Base-by-base conservation (phyloP, 257 asterid species). In the Ilex aquifolium region DNA sequence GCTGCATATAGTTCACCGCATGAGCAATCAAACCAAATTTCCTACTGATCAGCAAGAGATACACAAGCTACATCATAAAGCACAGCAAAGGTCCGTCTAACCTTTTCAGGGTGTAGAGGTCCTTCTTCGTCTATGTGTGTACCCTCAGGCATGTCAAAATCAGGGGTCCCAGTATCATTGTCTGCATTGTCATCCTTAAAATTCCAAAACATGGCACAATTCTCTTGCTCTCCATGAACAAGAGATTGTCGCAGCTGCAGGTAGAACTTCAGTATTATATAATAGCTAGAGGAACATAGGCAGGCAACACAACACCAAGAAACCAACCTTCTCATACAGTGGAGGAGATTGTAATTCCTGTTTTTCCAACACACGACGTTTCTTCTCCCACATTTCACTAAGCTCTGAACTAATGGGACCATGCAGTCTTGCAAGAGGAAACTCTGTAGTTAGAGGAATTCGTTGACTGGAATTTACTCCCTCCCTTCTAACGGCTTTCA, bases 221-320 rank as follows among this genome's bases (percentile, higher is more conserved):
- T 72, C 58, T 63, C 67, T 42, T 36, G 71, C 80, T 76, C 80
- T 65, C 76, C 78, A 6, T 30, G 65, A 68, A 76, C 68, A 44
- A 92, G 90, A 30, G 99, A 83, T 76, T 89, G 84, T 44, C 96
- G 85, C 68, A 91, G 75, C 98, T 91, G 95, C 78, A 83, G 70
- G 69, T 56, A 60, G 61, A 31, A 69, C 62, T 66, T 67, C 27
- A 21, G 60, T 64, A 27, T 62, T 31, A 67, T 40, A 62, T 60
- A 21, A 21, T 21, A 21, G 27, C 21, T 50, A 53, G 57, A 59
- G 32, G 14, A 74, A 67, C 44, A 56, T 48, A 56, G 13, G 60
- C 31, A 32, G 62, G 44, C 69, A 71, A 36, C 64, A 67, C 68
- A 56, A 31, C 58, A 72, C 49, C 46, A 66, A 44, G 53, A 46